Percentiles rank a stretch among this genome's conserved stretches.
phyloP scores from a whole-genome alignment of 129 eudicot species.

The Flaveria bidentis region DNA sequence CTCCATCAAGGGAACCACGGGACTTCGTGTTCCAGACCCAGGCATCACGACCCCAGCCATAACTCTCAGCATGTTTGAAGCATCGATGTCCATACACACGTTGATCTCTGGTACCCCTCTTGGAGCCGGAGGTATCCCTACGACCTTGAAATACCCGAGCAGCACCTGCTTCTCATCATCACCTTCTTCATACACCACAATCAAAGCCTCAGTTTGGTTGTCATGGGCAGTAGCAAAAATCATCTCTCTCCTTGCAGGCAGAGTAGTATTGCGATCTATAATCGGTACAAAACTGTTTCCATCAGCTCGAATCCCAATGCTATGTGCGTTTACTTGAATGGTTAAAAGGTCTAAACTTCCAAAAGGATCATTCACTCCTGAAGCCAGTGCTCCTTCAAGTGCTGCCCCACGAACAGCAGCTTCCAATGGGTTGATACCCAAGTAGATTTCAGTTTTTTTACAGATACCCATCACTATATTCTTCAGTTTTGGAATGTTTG shows the following conservation, averaged over 20 bases:
- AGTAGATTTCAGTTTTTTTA: slow-evolving; percentile 45
- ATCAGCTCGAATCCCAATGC: slow-evolving; percentile 64
- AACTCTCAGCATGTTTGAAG: slow-evolving; percentile 63
- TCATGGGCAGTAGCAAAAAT: slow-evolving; percentile 69
- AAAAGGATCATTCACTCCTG: slow-evolving; percentile 71
- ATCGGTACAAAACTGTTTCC: slow-evolving; percentile 59
- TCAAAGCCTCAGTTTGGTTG: slow-evolving; percentile 68
- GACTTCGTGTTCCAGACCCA: slow-evolving; percentile 47
- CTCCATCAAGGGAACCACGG: slow-evolving; percentile 52
- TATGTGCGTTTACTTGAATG: slow-evolving; percentile 71
- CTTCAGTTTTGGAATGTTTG: slow-evolving; percentile 56
- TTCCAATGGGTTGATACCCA: slow-evolving; percentile 59
- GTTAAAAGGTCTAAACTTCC: slow-evolving; percentile 77
- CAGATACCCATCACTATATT: slow-evolving; percentile 43
- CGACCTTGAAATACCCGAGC: slow-evolving; percentile 67
- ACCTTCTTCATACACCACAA: slow-evolving; percentile 77
- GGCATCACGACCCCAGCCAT: slow-evolving; percentile 63
- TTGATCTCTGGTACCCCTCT: slow-evolving; percentile 78
- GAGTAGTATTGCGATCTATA: slow-evolving; percentile 55
- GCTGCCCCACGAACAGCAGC: slow-evolving; percentile 93
- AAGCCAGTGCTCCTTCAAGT: slow-evolving; percentile 83
- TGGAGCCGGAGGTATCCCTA: slow-evolving; percentile 68
- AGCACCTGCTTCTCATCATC: slow-evolving; percentile 45
- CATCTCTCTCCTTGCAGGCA: slow-evolving; percentile 70
- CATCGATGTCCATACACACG: slow-evolving; percentile 77